Percentiles rank a stretch among this genome's conserved stretches.
phyloP scores from a whole-genome alignment of 2,329 filamentous ascomycete genomes.

The Gaeumannomyces sp. region DNA sequence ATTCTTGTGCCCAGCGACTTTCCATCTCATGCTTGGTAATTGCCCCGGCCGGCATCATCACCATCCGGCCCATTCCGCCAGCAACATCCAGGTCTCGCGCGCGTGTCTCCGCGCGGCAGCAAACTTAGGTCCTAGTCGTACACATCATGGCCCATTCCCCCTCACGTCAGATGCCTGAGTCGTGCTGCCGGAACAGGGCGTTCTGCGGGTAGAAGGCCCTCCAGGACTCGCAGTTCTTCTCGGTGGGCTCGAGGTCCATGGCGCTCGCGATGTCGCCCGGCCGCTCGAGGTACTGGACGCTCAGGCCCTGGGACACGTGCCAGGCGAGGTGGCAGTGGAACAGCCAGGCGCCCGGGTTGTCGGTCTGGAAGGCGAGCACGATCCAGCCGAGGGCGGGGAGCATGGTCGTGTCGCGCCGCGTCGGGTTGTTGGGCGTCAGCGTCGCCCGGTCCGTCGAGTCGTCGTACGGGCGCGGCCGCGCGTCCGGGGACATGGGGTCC shows the following conservation, averaged over 20 bases:
- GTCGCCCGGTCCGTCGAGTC: constrained; percentile 1
- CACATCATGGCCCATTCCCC: no score
- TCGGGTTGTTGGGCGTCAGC: neutral
- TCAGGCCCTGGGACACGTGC: constrained; percentile 15
- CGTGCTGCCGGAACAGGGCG: constrained; percentile 11
- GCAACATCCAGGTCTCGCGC: no score
- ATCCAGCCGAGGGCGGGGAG: constrained; percentile 12
- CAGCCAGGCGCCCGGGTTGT: constrained; percentile 11
- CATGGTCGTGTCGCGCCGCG: constrained; percentile 7
- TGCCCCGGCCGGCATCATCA: no score
- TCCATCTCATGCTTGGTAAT: no score
- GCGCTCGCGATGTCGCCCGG: constrained; percentile 3
- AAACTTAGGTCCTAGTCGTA: no score
- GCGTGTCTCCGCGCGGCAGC: no score
- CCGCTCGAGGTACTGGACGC: constrained; percentile 39
- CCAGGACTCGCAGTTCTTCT: constrained; percentile 9
- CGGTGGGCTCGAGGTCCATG: constrained; percentile 7
- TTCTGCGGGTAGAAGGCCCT: constrained; percentile 9
- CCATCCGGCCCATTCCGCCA: no score
- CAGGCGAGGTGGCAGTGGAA: constrained; percentile 11
- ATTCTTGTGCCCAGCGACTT: no score
- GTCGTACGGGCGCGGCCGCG: constrained; percentile 16
- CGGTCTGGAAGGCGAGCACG: constrained; percentile 7
- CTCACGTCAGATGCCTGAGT: constrained; percentile 14
- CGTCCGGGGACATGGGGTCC: constrained; percentile 13